A percentile compares a stretch with the other conserved stretches of the same genome.
phyloP scores from a whole-genome alignment of 2,329 filamentous ascomycete genomes.

The Teratosphaeria gauchensis region DNA sequence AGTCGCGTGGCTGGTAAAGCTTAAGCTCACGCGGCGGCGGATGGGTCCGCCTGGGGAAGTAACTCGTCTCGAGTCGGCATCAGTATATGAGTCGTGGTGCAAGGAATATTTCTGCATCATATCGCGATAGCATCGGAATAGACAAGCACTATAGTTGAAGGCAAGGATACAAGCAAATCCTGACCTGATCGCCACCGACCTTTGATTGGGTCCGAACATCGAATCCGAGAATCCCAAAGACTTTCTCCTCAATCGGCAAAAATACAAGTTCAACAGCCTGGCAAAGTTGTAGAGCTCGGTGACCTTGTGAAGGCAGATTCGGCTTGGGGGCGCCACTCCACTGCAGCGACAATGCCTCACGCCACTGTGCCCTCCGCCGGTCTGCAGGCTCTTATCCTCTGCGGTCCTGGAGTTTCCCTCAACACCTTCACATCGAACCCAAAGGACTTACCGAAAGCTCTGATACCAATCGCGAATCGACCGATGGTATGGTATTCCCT shows the following conservation, averaged over 20 bases:
- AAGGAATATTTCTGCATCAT: background rate
- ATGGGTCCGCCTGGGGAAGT: background rate
- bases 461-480: constrained; percentile 72
- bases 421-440: constrained; percentile 74
- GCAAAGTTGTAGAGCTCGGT: background rate
- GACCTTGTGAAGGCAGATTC: background rate
- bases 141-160: background rate
- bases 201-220: no score
- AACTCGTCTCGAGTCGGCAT: background rate
- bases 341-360: constrained; percentile 56
- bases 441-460: constrained; percentile 70
- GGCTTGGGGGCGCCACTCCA: background rate
- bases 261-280: background rate
- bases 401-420: constrained; percentile 71
- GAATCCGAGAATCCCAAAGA: background rate
- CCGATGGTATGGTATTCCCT: constrained; percentile 88
- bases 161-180: no score
- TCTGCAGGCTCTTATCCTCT: constrained; percentile 75
- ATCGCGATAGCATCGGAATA: background rate
- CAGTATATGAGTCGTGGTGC: background rate
- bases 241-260: background rate
- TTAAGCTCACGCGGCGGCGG: background rate
- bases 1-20: background rate
- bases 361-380: constrained; percentile 64
- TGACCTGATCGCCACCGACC: no score